These are phyloP conservation scores for Xylaria intraflava DNA, from an alignment of 495 filamentous ascomycete genomes.

Conservation along the genomic window DNA sequence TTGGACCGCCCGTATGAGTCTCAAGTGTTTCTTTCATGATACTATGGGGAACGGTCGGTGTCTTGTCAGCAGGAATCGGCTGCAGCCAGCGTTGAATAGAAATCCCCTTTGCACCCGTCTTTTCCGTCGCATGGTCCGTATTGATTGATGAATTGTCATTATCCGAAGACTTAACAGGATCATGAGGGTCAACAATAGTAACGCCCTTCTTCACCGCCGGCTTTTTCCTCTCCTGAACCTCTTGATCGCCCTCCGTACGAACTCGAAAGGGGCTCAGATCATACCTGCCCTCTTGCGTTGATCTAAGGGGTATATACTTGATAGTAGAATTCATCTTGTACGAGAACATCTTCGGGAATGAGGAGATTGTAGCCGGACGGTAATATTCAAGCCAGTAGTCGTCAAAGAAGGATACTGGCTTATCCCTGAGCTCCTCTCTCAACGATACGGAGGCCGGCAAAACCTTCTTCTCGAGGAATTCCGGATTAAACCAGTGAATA, in stretches of 20 bases:
- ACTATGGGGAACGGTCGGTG: conserved; percentile 31
- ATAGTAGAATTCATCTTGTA: conserved; percentile 84
- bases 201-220: conserved; percentile 49
- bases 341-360: conserved; percentile 80
- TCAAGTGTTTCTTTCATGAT: conserved; percentile 42
- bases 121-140: conserved; percentile 34
- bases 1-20: conserved; percentile 17
- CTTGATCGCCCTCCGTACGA: conserved; percentile 46
- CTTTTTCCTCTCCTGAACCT: conserved; percentile 45
- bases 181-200: conserved; percentile 51
- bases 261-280: conserved; percentile 82
- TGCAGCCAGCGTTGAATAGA: conserved; percentile 51
- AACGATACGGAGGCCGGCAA: conserved; percentile 44
- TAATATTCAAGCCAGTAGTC: conserved; percentile 99
- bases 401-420: conserved; percentile 65
- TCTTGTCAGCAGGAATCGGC: conserved; percentile 31
- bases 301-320: conserved; percentile 68
- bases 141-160: conserved; percentile 33
- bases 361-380: conserved; percentile 74
- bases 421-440: conserved; percentile 38
- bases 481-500: conserved; percentile 82
- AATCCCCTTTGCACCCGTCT: conserved; percentile 30
- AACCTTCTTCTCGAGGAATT: conserved; percentile 56
- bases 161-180: conserved; percentile 27
- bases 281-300: conserved; percentile 61